A percentile compares a stretch with the other conserved stretches of the same genome.
These are phyloP conservation scores for Quercus dentata DNA, from an alignment of 306 rosid species.

Conservation along the genomic window DNA sequence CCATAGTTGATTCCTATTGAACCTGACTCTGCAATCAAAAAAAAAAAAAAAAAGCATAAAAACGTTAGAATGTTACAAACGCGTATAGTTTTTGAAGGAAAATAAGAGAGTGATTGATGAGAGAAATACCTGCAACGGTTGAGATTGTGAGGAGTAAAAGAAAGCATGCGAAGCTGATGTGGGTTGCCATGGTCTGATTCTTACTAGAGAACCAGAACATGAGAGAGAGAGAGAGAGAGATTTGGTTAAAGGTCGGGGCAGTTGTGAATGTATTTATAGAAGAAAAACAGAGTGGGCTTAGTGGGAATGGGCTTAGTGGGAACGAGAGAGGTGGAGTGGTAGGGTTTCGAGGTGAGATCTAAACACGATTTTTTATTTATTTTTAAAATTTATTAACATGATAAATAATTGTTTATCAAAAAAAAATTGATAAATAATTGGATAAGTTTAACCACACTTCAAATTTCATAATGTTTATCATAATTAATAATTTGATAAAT, in stretches of 20 bases:
- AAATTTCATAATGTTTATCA: no score
- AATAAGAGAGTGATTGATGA: neutral
- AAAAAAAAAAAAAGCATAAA: neutral
- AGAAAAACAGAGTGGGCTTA: neutral
- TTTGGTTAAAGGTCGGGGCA: no score
- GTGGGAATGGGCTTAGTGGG: conserved; percentile 22
- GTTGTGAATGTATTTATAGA: conserved; percentile 30
- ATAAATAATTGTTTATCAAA: no score
- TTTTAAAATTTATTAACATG: no score
- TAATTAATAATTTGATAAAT: no score
- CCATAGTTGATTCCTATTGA: conserved; percentile 82
- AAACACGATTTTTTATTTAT: no score
- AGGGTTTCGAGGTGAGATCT: neutral
- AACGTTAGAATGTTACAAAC: neutral
- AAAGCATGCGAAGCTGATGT: conserved; percentile 1
- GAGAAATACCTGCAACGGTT: conserved; percentile 37
- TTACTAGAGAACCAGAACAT: conserved; percentile 16
- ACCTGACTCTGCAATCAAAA: conserved; percentile 36
- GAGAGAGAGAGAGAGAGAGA: no score
- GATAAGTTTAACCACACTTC: no score
- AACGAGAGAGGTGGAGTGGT: neutral
- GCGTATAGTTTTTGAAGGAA: neutral
- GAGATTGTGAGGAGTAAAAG: conserved; percentile 20
- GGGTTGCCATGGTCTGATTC: conserved; percentile 51
- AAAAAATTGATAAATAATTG: no score